Conservation (phyloP, 768 basidiomycete genomes). For the Boletus rubescentipes region DNA sequence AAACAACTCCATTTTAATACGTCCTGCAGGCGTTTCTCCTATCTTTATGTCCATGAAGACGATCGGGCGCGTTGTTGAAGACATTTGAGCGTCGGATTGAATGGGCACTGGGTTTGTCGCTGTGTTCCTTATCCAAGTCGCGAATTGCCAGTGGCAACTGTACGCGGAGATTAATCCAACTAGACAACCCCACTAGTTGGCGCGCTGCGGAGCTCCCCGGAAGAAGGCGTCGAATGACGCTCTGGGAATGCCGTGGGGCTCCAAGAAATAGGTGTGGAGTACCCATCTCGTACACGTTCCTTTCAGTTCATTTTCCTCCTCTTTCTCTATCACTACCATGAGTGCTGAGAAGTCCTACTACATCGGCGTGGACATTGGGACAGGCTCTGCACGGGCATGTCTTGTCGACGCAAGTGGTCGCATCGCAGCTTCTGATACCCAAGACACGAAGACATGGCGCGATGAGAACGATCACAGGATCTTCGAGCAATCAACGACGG, state of each 20-base stretch:
- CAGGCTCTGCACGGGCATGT: conserved; percentile 88
- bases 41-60: conserved; percentile 98
- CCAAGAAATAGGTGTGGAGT: conserved; percentile 11
- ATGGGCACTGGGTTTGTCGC: neutral
- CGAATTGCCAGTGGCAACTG: too few species aligned
- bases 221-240: neutral
- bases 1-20: conserved; percentile 97
- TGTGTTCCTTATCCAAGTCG: neutral
- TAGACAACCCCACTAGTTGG: neutral
- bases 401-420: conserved; percentile 70
- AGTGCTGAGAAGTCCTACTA: conserved; percentile 46
- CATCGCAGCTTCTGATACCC: conserved; percentile 75
- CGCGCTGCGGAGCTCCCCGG: conserved; percentile 1
- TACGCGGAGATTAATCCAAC: neutral
- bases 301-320: neutral
- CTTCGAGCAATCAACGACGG: conserved; percentile 91
- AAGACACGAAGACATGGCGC: conserved; percentile 83
- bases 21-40: conserved; percentile 92
- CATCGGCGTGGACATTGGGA: conserved; percentile 85
- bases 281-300: conserved; percentile 3
- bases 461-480: conserved; percentile 83
- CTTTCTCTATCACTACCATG: conserved; percentile 28
- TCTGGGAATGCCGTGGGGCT: neutral
- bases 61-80: conserved; percentile 67
- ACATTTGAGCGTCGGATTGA: conserved; percentile 30